Conservation (phyloP, 495 filamentous ascomycete species). For the Penicillium simplicissimum region DNA sequence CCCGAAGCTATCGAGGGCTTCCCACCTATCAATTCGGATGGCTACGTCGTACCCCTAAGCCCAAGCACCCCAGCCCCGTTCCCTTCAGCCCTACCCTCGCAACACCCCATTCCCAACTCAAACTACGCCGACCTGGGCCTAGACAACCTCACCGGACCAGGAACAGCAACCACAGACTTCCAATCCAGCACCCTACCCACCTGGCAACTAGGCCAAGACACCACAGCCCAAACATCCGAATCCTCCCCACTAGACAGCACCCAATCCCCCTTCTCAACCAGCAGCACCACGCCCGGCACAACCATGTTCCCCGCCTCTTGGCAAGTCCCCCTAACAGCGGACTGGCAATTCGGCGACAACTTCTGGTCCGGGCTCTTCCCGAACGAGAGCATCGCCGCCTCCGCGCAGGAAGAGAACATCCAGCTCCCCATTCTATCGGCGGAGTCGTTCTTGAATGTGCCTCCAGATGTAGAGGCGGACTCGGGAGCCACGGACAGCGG, state of each 20-base stretch:
- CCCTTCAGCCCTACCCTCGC: constrained; percentile 8
- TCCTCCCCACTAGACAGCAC: constrained; percentile 19
- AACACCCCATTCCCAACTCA: constrained; percentile 13
- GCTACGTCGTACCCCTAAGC: constrained; percentile 43
- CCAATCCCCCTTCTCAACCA: constrained; percentile 30
- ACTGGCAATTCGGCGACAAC: constrained; percentile 40
- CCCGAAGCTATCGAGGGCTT: constrained; percentile 39
- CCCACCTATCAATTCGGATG: constrained; percentile 40
- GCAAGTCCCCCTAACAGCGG: constrained; percentile 40
- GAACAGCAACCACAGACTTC: constrained; percentile 4
- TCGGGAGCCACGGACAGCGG: not conserved
- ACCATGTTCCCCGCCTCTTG: constrained; percentile 37
- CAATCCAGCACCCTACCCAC: constrained; percentile 4
- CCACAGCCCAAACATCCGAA: constrained; percentile 5
- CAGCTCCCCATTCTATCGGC: constrained; percentile 22
- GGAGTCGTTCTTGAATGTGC: constrained; percentile 24
- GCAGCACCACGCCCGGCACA: constrained; percentile 13
- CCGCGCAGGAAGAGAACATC: not conserved
- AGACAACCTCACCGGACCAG: constrained; percentile 5
- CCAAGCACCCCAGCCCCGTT: constrained; percentile 13
- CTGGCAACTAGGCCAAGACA: constrained; percentile 19
- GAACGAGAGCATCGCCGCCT: constrained; percentile 12
- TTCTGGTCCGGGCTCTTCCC: constrained; percentile 36
- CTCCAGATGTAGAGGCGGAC: constrained; percentile 3
- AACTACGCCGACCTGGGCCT: constrained; percentile 10